Percentiles rank a stretch among this genome's conserved stretches.
Conservation (phyloP, 495 filamentous ascomycete species). For the Podospora sp. region DNA sequence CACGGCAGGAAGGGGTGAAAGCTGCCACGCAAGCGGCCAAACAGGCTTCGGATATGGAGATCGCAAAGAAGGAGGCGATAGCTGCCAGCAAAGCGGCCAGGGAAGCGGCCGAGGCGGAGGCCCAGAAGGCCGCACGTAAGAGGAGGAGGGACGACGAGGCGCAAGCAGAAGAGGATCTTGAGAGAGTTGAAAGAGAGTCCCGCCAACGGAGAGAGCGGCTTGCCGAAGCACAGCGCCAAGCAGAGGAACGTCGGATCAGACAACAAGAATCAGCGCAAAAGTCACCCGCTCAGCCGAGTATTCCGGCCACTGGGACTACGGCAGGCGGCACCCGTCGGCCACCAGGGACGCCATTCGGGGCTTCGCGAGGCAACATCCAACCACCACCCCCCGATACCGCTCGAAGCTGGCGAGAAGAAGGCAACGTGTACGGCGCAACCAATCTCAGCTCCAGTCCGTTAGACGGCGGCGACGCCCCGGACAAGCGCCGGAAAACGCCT, state of each 20-base stretch:
- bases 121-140: constrained; percentile 18
- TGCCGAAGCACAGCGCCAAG: constrained; percentile 13
- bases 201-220: constrained; percentile 18
- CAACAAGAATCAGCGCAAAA: neutral
- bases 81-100: neutral
- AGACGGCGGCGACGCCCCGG: neutral
- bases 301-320: neutral
- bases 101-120: neutral
- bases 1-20: neutral
- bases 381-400: neutral
- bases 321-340: neutral
- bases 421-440: constrained; percentile 36
- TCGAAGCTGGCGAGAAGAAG: constrained; percentile 44
- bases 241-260: constrained; percentile 11
- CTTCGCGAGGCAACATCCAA: neutral
- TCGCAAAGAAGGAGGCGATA: neutral
- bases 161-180: constrained; percentile 22
- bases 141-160: constrained; percentile 26
- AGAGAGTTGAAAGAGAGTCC: constrained; percentile 23
- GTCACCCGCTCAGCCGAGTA: neutral
- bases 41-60: neutral
- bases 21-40: neutral
- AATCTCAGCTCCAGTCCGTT: constrained; percentile 28
- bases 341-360: neutral
- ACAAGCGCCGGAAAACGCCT: neutral